Evolutionary conservation across 805 yeast species (phyloP).

Genomic region (Sugiyamaella marilandica): DNA sequence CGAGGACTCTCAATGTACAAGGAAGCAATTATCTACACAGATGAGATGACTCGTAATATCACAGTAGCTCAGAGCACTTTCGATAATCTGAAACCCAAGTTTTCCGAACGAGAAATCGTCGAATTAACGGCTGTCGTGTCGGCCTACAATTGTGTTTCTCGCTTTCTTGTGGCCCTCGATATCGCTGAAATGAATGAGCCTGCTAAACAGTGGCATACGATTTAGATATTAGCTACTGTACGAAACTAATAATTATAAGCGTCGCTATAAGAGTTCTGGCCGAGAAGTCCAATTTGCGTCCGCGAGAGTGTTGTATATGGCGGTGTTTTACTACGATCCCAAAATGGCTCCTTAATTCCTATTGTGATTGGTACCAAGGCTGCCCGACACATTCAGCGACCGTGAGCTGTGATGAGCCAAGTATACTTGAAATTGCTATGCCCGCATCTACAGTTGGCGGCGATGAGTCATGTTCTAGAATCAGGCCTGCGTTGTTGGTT

Average conservation of each 20-base stretch:
- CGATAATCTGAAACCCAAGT: background rate
- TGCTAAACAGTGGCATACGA: background rate
- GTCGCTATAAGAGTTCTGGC: background rate
- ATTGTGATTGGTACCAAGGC: constrained; percentile 26
- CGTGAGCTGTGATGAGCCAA: constrained; percentile 62
- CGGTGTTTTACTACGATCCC: background rate
- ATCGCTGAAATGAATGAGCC: constrained; percentile 7
- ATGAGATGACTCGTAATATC: constrained; percentile 10
- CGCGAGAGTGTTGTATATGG: background rate
- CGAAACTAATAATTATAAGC: background rate
- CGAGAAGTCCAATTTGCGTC: background rate
- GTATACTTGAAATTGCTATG: constrained; percentile 48
- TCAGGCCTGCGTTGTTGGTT: constrained; percentile 48
- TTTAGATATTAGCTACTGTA: background rate
- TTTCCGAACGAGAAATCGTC: constrained; percentile 7
- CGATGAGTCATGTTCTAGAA: constrained; percentile 82
- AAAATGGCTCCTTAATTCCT: constrained; percentile 8
- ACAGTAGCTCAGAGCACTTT: constrained; percentile 6
- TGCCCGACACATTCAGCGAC: constrained; percentile 77
- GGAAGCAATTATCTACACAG: constrained; percentile 1
- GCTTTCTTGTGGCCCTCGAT: constrained; percentile 12
- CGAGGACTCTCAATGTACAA: background rate
- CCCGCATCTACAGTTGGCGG: constrained; percentile 64
- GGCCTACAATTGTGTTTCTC: constrained; percentile 9
- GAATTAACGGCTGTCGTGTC: constrained; percentile 5